Evolutionary conservation across 176 grass and related monocot species (phyloP), one percentile per base, ranked within the genome.

Genomic region (Avena sativa): DNA sequence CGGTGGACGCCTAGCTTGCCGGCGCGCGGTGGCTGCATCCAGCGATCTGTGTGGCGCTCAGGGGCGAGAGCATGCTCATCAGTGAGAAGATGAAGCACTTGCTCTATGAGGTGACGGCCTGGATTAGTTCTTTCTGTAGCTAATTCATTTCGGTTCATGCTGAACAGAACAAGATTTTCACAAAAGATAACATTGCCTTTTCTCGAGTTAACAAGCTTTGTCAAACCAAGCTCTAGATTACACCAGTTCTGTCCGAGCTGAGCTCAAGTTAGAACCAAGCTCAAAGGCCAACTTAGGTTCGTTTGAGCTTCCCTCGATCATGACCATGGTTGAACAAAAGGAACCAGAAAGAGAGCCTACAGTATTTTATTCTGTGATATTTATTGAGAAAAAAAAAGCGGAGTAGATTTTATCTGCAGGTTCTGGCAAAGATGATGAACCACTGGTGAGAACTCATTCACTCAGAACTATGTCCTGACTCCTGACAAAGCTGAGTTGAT

Each of bases 21-120:
- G 65, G 79, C 75, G 72, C 71, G 28, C 43, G 81, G 25, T 87
- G 87, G 89, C 66, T 94, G 53, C 92, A 94, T 83, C 92, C 92
- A 6, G 92, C 89, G 4, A 90, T 89, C 30, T 71, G 79, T 79
- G 79, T 92, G 26, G 90, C 93, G 44, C 64, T 92, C 11, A 84
- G 88, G 87, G 85, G 92, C 20, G 93, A 95, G 58, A 61, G 58
- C 58, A 23, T 61, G 20, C 58, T 61, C 58, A 61, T 61, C 58
- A 9, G 58, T 11, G n/a, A 61, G 20, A 61, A 61, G 58, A 61
- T 61, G 58, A 61, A 61, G 20, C 58, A 61, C 58, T 9, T 61
- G 58, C 58, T 61, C 58, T 61, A 21, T 23, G 58, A 61, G 58
- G 58, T 61, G 58, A 20, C 7, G 56, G 56, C 56, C 56, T 58